Conservation (phyloP, 768 basidiomycete species). For the Xerocomellus chrysenteron region DNA sequence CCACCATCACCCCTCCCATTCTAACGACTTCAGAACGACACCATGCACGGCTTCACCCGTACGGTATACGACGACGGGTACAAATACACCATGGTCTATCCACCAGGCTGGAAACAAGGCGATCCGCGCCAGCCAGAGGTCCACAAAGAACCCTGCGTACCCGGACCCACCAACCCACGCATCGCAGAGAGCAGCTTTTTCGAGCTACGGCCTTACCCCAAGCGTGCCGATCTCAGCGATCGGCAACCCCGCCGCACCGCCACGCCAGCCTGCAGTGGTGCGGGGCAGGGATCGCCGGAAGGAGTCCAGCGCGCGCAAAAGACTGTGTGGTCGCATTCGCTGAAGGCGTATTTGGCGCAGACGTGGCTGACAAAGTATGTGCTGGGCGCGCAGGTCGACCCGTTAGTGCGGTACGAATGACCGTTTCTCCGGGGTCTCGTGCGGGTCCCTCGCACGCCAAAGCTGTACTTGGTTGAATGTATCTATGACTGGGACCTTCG, state of each 20-base stretch:
- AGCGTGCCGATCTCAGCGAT: background rate
- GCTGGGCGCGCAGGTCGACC: conserved; percentile 1
- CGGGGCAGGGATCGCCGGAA: background rate
- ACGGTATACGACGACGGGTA: conserved; percentile 1
- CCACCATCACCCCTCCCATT: background rate
- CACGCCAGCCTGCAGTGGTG: background rate
- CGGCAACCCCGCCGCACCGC: background rate
- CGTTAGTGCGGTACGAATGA: conserved; percentile 3
- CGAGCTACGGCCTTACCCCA: background rate
- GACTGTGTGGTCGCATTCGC: background rate
- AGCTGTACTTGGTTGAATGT: background rate
- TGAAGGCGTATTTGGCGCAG: conserved; percentile 4
- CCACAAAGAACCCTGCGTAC: background rate
- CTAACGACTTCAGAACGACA: background rate
- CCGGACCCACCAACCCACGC: background rate
- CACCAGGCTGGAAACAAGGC: conserved; percentile 3
- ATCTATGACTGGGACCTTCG: background rate
- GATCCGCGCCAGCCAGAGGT: conserved; percentile 4
- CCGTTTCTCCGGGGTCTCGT: background rate
- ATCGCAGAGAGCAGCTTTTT: background rate
- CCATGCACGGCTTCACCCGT: conserved; percentile 8
- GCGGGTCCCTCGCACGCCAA: conserved; percentile 2
- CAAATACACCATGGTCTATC: conserved; percentile 10
- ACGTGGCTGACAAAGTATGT: conserved; percentile 13
- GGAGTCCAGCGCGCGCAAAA: background rate